Conservation (phyloP, 768 basidiomycete species). For the Lyophyllum decastes region DNA sequence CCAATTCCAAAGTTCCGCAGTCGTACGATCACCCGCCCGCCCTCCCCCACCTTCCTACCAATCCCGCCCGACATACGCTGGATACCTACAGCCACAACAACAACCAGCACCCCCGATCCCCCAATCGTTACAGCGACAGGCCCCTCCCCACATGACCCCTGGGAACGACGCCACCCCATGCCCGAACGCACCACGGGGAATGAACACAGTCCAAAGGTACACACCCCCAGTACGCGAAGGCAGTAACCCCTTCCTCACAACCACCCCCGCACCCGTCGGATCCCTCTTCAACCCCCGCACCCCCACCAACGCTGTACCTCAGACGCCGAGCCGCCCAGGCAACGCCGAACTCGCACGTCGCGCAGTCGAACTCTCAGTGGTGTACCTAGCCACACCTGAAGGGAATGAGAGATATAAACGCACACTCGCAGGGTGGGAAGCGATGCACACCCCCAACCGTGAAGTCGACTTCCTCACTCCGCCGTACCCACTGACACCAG, state of each 20-base stretch:
- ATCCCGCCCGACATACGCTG: neutral
- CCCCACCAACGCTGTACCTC: neutral
- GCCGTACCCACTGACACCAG: neutral
- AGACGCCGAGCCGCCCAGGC: neutral
- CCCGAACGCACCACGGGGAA: neutral
- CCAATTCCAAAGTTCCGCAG: neutral
- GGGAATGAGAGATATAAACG: neutral
- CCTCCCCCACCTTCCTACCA: neutral
- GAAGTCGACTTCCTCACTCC: neutral
- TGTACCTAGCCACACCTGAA: neutral
- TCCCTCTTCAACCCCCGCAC: no score
- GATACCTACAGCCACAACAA: neutral
- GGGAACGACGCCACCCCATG: neutral
- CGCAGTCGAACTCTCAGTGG: neutral
- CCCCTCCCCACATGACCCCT: no score
- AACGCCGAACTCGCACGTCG: neutral
- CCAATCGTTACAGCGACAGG: neutral
- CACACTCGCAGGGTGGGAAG: neutral
- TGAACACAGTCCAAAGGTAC: neutral
- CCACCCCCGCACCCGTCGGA: neutral
- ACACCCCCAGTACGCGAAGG: neutral
- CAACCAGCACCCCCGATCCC: neutral
- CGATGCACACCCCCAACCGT: neutral
- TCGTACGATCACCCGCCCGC: neutral
- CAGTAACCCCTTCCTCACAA: neutral